Conservation (phyloP, 345 rosid species). For the Pistacia atlantica region DNA sequence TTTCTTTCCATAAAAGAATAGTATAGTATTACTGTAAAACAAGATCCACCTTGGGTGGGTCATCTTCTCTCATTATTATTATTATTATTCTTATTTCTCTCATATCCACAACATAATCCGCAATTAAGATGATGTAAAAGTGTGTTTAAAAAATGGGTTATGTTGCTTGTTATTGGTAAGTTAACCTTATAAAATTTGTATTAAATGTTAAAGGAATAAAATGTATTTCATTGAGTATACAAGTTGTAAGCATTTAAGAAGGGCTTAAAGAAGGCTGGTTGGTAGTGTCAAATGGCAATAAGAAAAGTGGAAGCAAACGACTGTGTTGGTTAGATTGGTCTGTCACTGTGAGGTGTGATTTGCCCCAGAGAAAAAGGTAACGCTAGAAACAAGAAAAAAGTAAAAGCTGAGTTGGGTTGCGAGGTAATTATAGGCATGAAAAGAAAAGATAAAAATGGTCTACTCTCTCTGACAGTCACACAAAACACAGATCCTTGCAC, state of each 20-base stretch:
- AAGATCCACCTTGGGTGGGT: background rate
- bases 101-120: background rate
- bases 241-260: background rate
- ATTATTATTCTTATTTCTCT: too few species aligned
- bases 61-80: background rate
- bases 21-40: background rate
- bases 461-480: slow-evolving; percentile 31
- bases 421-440: slow-evolving; percentile 46
- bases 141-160: too few species aligned
- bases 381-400: slow-evolving; percentile 32
- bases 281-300: slow-evolving; percentile 27
- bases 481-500: slow-evolving; percentile 47
- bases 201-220: too few species aligned
- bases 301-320: slow-evolving; percentile 30
- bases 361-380: slow-evolving; percentile 45
- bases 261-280: slow-evolving; percentile 1
- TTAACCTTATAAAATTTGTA: too few species aligned
- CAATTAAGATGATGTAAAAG: background rate
- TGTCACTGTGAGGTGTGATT: slow-evolving; percentile 69
- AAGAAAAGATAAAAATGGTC: slow-evolving; percentile 23
- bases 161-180: too few species aligned
- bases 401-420: slow-evolving; percentile 36
- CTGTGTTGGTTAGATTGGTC: slow-evolving; percentile 29
- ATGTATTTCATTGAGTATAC: too few species aligned
- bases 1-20: slow-evolving; percentile 11